These are phyloP conservation scores for Triangularia setosa DNA, from an alignment of 2,329 filamentous ascomycete species.

Conservation along the genomic window DNA sequence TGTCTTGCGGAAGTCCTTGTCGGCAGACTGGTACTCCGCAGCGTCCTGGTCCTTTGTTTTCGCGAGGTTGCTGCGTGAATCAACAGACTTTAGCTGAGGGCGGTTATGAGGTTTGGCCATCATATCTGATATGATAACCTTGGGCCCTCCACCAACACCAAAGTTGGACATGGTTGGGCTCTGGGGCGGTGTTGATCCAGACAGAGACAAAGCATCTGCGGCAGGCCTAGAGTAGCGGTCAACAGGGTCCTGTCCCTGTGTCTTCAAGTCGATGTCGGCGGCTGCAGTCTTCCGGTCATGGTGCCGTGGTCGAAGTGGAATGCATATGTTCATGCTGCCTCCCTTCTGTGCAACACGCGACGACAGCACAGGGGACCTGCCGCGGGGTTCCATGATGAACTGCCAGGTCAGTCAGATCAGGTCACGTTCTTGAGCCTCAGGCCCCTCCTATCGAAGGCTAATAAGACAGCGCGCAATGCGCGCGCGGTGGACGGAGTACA, in stretches of 20 bases:
- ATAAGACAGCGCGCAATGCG: neutral
- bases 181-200: slow-evolving; percentile 25
- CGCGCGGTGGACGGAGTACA: slow-evolving; percentile 6
- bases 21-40: neutral
- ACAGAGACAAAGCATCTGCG: slow-evolving; percentile 23
- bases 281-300: slow-evolving; percentile 24
- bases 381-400: slow-evolving; percentile 22
- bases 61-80: slow-evolving; percentile 11
- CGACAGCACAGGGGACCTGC: slow-evolving; percentile 22
- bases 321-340: slow-evolving; percentile 19
- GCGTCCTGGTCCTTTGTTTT: slow-evolving; percentile 12
- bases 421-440: slow-evolving; percentile 5
- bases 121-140: slow-evolving; percentile 16
- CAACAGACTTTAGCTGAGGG: slow-evolving; percentile 16
- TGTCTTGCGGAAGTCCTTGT: slow-evolving; percentile 20
- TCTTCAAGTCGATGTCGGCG: slow-evolving; percentile 12
- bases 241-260: slow-evolving; percentile 5
- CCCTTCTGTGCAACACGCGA: slow-evolving; percentile 27
- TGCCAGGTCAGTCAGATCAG: neutral
- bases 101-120: slow-evolving; percentile 11
- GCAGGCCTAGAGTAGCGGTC: slow-evolving; percentile 9
- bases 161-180: slow-evolving; percentile 23
- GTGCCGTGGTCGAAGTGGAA: slow-evolving; percentile 23
- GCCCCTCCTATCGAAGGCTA: neutral
- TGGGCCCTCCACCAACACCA: slow-evolving; percentile 12